Evolutionary conservation across 768 basidiomycete species (phyloP).

Genomic region (Pulveroboletus sp.): DNA sequence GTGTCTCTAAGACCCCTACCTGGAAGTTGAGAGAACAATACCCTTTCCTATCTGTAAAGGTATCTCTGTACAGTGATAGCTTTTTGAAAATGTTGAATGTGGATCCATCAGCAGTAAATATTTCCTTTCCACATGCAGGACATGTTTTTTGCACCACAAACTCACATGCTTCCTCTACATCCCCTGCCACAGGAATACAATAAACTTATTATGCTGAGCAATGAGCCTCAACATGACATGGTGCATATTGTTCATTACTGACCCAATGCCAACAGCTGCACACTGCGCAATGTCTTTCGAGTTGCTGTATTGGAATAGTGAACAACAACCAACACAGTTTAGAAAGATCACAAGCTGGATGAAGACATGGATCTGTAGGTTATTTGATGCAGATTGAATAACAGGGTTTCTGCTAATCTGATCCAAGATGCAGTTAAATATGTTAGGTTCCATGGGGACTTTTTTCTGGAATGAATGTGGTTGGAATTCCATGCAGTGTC

Average conservation of each 20-base stretch:
- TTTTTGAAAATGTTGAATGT: not conserved
- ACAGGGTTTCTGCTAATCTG: not conserved
- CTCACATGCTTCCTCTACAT: not conserved
- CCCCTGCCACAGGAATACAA: not conserved
- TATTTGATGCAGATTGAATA: not conserved
- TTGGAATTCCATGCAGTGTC: not conserved
- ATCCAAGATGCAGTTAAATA: not conserved
- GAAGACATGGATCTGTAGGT: not conserved
- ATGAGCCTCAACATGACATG: not conserved
- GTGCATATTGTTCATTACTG: not conserved
- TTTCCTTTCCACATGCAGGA: not conserved
- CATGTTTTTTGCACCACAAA: not conserved
- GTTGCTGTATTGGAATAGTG: not conserved
- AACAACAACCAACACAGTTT: not conserved
- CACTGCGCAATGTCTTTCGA: not conserved
- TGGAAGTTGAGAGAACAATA: not conserved
- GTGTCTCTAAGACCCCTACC: not conserved
- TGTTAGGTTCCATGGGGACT: not conserved
- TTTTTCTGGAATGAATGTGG: not conserved
- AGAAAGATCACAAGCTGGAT: not conserved
- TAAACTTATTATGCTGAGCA: not conserved
- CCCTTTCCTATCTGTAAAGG: too few species aligned
- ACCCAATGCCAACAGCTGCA: not conserved
- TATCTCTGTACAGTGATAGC: not conserved
- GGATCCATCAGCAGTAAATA: not conserved